These are phyloP conservation scores for Elsinoe necatrix DNA, from an alignment of 2,329 filamentous ascomycete genomes.

Conservation along the genomic window DNA sequence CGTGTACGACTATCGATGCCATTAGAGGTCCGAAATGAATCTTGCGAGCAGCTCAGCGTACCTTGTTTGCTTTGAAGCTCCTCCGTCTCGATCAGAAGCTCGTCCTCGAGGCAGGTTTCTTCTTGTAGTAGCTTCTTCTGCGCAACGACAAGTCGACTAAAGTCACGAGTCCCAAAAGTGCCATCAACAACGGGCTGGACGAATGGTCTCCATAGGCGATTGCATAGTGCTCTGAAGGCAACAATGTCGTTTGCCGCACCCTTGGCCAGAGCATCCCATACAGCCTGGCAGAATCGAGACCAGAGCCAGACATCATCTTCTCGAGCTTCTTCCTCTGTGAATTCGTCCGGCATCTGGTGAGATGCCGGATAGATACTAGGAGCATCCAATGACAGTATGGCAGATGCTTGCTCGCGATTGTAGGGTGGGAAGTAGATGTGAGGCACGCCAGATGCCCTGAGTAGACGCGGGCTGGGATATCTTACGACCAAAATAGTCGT, in stretches of 20 bases:
- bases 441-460: conserved; percentile 62
- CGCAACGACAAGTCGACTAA: conserved; percentile 70
- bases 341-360: conserved; percentile 26
- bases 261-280: conserved; percentile 79
- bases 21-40: not conserved
- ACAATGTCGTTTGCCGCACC: conserved; percentile 72
- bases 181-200: conserved; percentile 66
- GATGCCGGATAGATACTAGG: conserved; percentile 38
- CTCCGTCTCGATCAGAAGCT: conserved; percentile 14
- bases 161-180: conserved; percentile 69
- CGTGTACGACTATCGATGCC: conserved; percentile 30
- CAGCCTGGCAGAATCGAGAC: conserved; percentile 69
- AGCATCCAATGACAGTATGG: conserved; percentile 58
- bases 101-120: conserved; percentile 58
- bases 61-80: conserved; percentile 8
- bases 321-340: conserved; percentile 39
- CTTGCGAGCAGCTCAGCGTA: not conserved
- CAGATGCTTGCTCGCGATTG: conserved; percentile 66
- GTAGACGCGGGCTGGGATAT: conserved; percentile 57
- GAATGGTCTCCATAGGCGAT: conserved; percentile 77
- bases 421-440: conserved; percentile 81
- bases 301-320: conserved; percentile 62
- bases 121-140: conserved; percentile 63
- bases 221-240: conserved; percentile 60
- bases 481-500: conserved; percentile 70